A percentile compares a stretch with the other conserved stretches of the same genome.
These are phyloP conservation scores for Limonium bicolor DNA, from an alignment of 148 eudicot genomes.

Conservation along the genomic window DNA sequence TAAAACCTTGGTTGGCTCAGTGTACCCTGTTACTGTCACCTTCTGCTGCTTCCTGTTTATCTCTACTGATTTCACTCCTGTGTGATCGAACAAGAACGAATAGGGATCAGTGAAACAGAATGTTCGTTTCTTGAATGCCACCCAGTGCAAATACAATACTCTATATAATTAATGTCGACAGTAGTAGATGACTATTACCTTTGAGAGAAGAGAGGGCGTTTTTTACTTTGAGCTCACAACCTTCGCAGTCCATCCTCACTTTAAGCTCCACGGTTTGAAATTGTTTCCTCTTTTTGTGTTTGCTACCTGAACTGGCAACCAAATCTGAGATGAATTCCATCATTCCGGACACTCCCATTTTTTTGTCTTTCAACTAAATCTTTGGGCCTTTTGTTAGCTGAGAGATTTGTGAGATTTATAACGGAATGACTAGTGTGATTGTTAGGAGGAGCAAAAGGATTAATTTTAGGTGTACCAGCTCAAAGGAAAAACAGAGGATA, in stretches of 20 bases:
- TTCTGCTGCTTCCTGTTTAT: conserved; percentile 70
- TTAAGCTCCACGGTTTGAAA: conserved; percentile 73
- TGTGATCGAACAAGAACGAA: no score
- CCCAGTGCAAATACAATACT: no score
- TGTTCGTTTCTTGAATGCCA: no score
- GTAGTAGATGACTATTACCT: conserved; percentile 27
- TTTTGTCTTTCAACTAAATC: neutral
- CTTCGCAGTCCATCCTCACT: conserved; percentile 87
- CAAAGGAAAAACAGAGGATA: no score
- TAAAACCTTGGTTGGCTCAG: conserved; percentile 58
- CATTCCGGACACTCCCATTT: conserved; percentile 64
- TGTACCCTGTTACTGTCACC: conserved; percentile 62
- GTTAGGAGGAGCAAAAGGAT: no score
- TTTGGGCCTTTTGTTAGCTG: no score
- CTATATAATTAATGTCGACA: no score
- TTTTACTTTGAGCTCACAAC: conserved; percentile 78
- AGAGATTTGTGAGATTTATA: no score
- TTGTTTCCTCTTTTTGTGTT: conserved; percentile 53
- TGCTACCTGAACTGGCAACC: conserved; percentile 34
- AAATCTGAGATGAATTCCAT: conserved; percentile 55
- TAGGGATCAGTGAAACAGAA: no score
- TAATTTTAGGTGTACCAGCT: no score
- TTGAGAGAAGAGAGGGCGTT: conserved; percentile 50
- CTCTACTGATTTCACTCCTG: conserved; percentile 77
- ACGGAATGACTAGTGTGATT: no score